A percentile compares a stretch with the other conserved stretches of the same genome.
These are phyloP conservation scores for Phytophthora tentaculata DNA, from an alignment of 352 stramenopile species.

Conservation along the genomic window DNA sequence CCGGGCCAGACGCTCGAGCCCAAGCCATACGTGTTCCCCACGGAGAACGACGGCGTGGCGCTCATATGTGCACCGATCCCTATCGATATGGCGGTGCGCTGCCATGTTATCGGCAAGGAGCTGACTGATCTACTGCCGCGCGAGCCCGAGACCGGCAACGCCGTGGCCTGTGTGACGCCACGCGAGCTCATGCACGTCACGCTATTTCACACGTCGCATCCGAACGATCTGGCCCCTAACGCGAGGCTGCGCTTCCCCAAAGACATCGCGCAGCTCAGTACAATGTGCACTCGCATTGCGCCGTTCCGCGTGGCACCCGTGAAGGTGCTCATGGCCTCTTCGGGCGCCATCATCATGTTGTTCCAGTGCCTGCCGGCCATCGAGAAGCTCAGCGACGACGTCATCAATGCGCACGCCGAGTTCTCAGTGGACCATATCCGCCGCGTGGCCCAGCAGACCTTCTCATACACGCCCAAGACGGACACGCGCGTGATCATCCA, in stretches of 20 bases:
- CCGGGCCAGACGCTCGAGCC: slow-evolving; percentile 44
- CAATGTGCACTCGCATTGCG: slow-evolving; percentile 43
- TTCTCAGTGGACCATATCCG: slow-evolving; percentile 70
- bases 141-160: slow-evolving; percentile 31
- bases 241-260: slow-evolving; percentile 40
- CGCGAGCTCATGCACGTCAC: slow-evolving; percentile 81
- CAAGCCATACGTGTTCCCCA: slow-evolving; percentile 58
- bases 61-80: slow-evolving; percentile 61
- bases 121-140: slow-evolving; percentile 53
- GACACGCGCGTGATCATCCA: slow-evolving; percentile 68
- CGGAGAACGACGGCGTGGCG: slow-evolving; percentile 49
- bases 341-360: slow-evolving; percentile 72
- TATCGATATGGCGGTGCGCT: slow-evolving; percentile 41
- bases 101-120: slow-evolving; percentile 47
- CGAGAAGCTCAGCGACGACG: slow-evolving; percentile 14
- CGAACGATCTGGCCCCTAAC: slow-evolving; percentile 54
- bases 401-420: slow-evolving; percentile 43
- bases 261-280: slow-evolving; percentile 52
- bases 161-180: slow-evolving; percentile 65
- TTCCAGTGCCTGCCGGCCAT: slow-evolving; percentile 49
- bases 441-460: slow-evolving; percentile 50
- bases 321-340: slow-evolving; percentile 64
- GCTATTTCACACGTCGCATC: slow-evolving; percentile 81
- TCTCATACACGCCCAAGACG: slow-evolving; percentile 54
- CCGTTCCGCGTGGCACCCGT: slow-evolving; percentile 55